Conservation (phyloP, 176 grass and related monocot genomes). For the Carex cristatella region DNA sequence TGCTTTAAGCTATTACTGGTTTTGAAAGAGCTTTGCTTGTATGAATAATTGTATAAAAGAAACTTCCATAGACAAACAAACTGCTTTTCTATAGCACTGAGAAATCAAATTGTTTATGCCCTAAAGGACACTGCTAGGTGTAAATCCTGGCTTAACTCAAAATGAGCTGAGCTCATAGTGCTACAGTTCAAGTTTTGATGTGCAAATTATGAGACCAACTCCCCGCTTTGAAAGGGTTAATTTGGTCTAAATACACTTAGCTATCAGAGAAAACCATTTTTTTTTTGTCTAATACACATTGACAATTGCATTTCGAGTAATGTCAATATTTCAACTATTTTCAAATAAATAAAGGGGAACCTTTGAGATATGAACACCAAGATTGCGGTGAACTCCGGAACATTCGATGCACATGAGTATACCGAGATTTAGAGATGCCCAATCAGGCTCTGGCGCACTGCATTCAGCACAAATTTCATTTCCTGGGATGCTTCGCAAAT, state of each 20-base stretch:
- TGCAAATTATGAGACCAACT: background rate
- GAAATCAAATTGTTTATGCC: background rate
- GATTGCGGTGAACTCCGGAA: conserved; percentile 95
- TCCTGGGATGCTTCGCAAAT: conserved; percentile 65
- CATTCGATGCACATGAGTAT: conserved; percentile 93
- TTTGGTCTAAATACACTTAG: background rate
- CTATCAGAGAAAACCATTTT: background rate
- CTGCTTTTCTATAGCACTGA: background rate
- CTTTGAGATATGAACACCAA: conserved; percentile 96
- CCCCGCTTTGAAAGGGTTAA: background rate
- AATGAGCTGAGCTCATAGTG: background rate
- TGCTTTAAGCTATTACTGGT: background rate
- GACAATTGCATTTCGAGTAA: background rate
- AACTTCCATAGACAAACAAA: background rate
- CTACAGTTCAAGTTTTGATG: background rate
- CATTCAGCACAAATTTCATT: conserved; percentile 97
- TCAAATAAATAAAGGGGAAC: conserved; percentile 30
- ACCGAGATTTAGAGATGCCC: conserved; percentile 93
- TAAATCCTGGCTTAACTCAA: background rate
- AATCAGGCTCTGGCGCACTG: conserved; percentile 71
- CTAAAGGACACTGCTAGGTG: background rate
- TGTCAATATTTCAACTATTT: background rate
- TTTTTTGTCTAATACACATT: background rate
- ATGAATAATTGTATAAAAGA: background rate
- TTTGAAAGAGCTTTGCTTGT: background rate